These are phyloP conservation scores for Groenewaldozyma tartarivorans DNA, from an alignment of 805 yeast species.

Conservation along the genomic window DNA sequence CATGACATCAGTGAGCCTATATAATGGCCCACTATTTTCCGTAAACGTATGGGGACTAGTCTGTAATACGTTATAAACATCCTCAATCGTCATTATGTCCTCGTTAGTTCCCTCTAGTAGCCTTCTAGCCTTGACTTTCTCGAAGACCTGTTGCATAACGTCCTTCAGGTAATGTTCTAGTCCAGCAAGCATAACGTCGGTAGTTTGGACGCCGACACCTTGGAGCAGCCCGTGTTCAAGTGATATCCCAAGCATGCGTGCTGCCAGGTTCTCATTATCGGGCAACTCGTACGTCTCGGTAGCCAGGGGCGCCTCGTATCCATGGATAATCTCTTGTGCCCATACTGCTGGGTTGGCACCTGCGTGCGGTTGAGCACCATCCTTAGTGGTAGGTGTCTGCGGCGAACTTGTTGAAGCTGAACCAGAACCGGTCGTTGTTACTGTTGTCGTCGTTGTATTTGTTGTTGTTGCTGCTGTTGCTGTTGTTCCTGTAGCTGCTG, in stretches of 20 bases:
- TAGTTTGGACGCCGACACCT: constrained; percentile 61
- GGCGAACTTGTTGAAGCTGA: not conserved
- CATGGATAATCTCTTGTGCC: constrained; percentile 88
- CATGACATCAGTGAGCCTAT: constrained; percentile 25
- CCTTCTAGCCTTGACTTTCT: constrained; percentile 55
- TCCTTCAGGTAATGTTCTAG: constrained; percentile 71
- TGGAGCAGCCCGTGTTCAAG: constrained; percentile 87
- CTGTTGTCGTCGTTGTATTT: not conserved
- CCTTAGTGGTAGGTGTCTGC: constrained; percentile 3
- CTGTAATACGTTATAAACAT: constrained; percentile 25
- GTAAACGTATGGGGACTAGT: constrained; percentile 27
- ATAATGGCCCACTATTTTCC: constrained; percentile 28
- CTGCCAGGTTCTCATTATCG: constrained; percentile 57
- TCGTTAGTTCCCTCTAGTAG: constrained; percentile 30
- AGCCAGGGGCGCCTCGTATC: constrained; percentile 71
- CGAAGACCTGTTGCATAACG: constrained; percentile 65
- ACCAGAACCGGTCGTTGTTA: not conserved
- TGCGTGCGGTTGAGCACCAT: not conserved
- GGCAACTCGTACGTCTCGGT: constrained; percentile 76
- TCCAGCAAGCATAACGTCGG: constrained; percentile 73
- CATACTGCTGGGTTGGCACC: constrained; percentile 41
- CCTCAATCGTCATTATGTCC: constrained; percentile 25
- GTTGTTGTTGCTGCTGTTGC: not conserved
- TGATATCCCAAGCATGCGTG: constrained; percentile 70
- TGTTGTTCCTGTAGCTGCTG: not conserved